These are phyloP conservation scores for Isabelozyma pseudorhagii DNA, from an alignment of 805 yeast genomes.

Conservation along the genomic window DNA sequence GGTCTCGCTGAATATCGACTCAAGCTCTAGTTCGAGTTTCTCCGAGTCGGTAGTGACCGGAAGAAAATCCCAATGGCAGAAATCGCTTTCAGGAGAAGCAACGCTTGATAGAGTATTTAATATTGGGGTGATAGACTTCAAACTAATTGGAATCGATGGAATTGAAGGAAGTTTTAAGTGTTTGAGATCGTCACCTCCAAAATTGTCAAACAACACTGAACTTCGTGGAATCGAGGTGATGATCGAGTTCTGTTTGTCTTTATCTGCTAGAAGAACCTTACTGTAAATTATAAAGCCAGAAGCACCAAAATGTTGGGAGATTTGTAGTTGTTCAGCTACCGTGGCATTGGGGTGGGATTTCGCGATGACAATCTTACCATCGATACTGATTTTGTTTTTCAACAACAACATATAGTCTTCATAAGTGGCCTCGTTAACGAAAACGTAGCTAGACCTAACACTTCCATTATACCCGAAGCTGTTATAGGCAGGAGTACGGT, in stretches of 20 bases:
- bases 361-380: conserved; percentile 27
- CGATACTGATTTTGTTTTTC: conserved; percentile 13
- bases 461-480: conserved; percentile 25
- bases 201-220: conserved; percentile 7
- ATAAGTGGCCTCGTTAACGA: conserved; percentile 26
- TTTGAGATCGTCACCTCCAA: conserved; percentile 3
- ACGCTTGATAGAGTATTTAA: conserved; percentile 15
- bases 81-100: conserved; percentile 3
- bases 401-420: conserved; percentile 23
- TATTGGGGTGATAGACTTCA: conserved; percentile 21
- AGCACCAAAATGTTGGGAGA: conserved; percentile 25
- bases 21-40: conserved; percentile 11
- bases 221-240: conserved; percentile 17
- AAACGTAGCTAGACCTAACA: conserved; percentile 21
- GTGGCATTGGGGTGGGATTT: conserved; percentile 10
- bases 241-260: conserved; percentile 7
- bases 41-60: conserved; percentile 14
- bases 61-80: conserved; percentile 20
- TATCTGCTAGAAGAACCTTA: conserved; percentile 6
- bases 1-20: conserved; percentile 8
- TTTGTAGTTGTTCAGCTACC: conserved; percentile 18
- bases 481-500: conserved; percentile 28
- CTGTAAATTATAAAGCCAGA: conserved; percentile 22
- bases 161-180: conserved; percentile 10
- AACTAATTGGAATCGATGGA: conserved; percentile 27